These are phyloP conservation scores for Acacia concinna DNA, from an alignment of 331 rosid species.

Conservation along the genomic window DNA sequence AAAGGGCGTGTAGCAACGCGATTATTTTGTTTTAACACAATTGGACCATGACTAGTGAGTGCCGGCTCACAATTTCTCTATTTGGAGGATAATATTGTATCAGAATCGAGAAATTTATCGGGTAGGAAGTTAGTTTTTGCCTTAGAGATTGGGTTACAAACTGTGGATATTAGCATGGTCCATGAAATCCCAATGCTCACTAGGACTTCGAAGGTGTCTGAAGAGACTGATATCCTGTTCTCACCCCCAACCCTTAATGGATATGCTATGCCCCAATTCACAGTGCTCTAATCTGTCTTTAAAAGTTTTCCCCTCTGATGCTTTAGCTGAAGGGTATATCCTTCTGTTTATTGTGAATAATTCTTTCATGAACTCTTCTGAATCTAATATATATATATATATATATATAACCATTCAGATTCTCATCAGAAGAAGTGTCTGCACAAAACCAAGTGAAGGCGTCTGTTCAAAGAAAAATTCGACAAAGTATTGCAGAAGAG, in stretches of 20 bases:
- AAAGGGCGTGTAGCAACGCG: not conserved
- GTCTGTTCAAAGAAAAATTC: slow-evolving; percentile 85
- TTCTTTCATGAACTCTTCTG: not conserved
- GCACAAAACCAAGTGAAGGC: slow-evolving; percentile 99
- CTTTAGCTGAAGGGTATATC: not conserved
- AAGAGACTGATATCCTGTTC: not conserved
- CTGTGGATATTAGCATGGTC: not conserved
- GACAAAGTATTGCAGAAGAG: slow-evolving; percentile 98
- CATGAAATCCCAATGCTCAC: slow-evolving; percentile 1
- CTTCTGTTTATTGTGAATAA: not conserved
- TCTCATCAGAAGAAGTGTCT: slow-evolving; percentile 89
- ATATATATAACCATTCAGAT: slow-evolving; percentile 44
- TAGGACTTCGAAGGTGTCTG: not conserved
- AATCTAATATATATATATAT: slow-evolving; percentile 4
- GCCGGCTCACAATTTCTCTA: too few species aligned
- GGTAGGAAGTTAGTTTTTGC: not conserved
- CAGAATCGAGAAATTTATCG: not conserved
- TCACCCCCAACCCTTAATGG: not conserved
- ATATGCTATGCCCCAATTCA: not conserved
- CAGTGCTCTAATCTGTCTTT: not conserved
- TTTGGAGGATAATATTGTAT: not conserved
- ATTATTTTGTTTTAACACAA: slow-evolving; percentile 11
- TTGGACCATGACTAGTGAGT: slow-evolving; percentile 15
- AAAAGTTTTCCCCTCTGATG: not conserved
- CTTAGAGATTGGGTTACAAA: not conserved